phyloP scores from a whole-genome alignment of 2,329 filamentous ascomycete genomes.

The Pochonia chlamydosporia region DNA sequence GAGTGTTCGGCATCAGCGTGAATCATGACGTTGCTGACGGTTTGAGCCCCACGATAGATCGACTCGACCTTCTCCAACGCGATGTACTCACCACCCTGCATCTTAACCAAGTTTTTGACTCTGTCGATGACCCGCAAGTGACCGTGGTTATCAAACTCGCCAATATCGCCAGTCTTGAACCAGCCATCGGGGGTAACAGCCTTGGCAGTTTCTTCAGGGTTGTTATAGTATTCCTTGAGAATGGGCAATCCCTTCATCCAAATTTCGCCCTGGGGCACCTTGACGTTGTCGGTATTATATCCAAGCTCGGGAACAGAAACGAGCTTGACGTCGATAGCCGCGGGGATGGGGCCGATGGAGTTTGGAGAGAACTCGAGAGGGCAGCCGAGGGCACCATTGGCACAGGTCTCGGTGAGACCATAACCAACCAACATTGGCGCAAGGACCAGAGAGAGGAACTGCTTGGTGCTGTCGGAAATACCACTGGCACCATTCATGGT shows the following conservation, averaged over 20 bases:
- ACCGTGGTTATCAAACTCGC: conserved; percentile 75
- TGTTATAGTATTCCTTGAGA: conserved; percentile 73
- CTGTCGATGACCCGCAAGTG: conserved; percentile 87
- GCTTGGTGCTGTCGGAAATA: conserved; percentile 78
- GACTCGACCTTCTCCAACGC: conserved; percentile 94
- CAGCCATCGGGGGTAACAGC: conserved; percentile 78
- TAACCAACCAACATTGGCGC: conserved; percentile 94
- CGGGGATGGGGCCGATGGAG: conserved; percentile 72
- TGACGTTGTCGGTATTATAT: conserved; percentile 63
- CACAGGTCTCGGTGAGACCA: conserved; percentile 87
- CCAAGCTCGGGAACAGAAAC: conserved; percentile 87
- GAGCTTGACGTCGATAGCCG: conserved; percentile 80
- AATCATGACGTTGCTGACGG: conserved; percentile 82
- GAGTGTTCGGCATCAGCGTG: conserved; percentile 70
- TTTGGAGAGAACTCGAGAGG: conserved; percentile 77
- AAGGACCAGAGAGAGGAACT: conserved; percentile 86
- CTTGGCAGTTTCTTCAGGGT: conserved; percentile 77
- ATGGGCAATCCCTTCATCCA: conserved; percentile 77
- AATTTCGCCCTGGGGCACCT: conserved; percentile 85
- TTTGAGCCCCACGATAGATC: conserved; percentile 73
- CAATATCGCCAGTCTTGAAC: conserved; percentile 97
- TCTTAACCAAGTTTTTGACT: conserved; percentile 98
- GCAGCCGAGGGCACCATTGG: conserved; percentile 75
- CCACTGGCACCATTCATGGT: conserved; percentile 93
- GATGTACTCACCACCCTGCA: conserved; percentile 91